phyloP scores from a whole-genome alignment of 2,329 filamentous ascomycete genomes.

The Claviceps sp. region DNA sequence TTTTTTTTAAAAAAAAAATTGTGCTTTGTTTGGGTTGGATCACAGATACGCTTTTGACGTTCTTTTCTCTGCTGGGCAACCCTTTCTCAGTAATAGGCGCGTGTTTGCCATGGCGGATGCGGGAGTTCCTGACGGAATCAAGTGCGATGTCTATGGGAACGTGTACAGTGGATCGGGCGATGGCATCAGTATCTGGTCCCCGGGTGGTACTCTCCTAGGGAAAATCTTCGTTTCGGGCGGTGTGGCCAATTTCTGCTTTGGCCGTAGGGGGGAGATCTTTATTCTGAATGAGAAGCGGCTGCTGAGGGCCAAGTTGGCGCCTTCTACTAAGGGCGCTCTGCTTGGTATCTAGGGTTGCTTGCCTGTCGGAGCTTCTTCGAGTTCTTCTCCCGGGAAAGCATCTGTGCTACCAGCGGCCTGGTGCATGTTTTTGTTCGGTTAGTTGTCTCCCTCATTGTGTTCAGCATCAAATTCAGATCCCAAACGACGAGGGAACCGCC shows the following conservation, averaged over 20 bases:
- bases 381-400: too few relatives aligned
- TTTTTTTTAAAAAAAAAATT: too few relatives aligned
- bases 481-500: too few relatives aligned
- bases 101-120: conserved; percentile 36
- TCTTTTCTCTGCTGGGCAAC: conserved; percentile 12
- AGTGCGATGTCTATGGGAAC: conserved; percentile 31
- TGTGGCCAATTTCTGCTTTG: conserved; percentile 35
- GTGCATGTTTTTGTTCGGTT: too few relatives aligned
- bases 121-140: conserved; percentile 34
- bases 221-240: conserved; percentile 28
- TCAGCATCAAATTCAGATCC: too few relatives aligned
- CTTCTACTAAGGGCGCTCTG: conserved; percentile 10
- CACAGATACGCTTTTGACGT: conserved; percentile 24
- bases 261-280: conserved; percentile 27
- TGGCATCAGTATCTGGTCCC: conserved; percentile 34
- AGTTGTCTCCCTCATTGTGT: too few relatives aligned
- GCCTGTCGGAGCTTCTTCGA: too few relatives aligned
- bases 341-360: conserved; percentile 6
- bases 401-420: too few relatives aligned
- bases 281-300: conserved; percentile 33
- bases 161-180: conserved; percentile 36
- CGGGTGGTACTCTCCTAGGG: conserved; percentile 30
- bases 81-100: conserved; percentile 31
- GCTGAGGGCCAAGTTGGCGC: conserved; percentile 19
- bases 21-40: too few relatives aligned